Percentiles rank a stretch among this genome's conserved stretches.
These are phyloP conservation scores for Cladosporium sp. DNA, from an alignment of 2,329 filamentous ascomycete genomes.

Conservation along the genomic window DNA sequence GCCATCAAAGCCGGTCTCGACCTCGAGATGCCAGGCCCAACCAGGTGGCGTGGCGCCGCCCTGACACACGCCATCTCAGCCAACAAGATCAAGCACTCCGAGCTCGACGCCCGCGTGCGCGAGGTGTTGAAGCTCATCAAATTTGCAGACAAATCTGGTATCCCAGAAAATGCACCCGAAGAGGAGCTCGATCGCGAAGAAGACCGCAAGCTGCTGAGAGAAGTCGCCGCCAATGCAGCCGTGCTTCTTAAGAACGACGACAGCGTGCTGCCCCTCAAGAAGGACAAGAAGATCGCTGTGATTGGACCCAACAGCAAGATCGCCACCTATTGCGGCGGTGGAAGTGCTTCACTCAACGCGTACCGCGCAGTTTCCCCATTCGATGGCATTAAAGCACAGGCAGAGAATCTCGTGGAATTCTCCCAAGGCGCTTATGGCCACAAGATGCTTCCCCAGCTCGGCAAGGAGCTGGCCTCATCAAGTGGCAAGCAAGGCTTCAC, in stretches of 20 bases:
- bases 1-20: constrained; percentile 69
- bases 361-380: constrained; percentile 32
- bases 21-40: constrained; percentile 71
- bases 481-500: constrained; percentile 22
- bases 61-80: constrained; percentile 18
- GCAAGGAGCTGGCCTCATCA: constrained; percentile 17
- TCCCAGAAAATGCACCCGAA: constrained; percentile 22
- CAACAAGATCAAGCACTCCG: constrained; percentile 18
- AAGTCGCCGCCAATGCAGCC: constrained; percentile 25
- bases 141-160: constrained; percentile 16
- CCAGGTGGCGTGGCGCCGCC: constrained; percentile 14
- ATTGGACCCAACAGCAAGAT: constrained; percentile 72
- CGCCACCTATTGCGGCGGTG: constrained; percentile 45
- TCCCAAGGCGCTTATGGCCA: constrained; percentile 24
- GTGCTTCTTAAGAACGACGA: constrained; percentile 62
- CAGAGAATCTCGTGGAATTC: constrained; percentile 18
- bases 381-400: constrained; percentile 27
- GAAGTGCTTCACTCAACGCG: constrained; percentile 29
- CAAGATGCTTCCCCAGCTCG: constrained; percentile 27
- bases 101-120: constrained; percentile 53
- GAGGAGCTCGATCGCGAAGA: constrained; percentile 26
- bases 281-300: constrained; percentile 63
- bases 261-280: constrained; percentile 38
- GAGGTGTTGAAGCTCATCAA: constrained; percentile 58
- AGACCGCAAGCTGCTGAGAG: constrained; percentile 26